Evolutionary conservation across 2,329 filamentous ascomycete genomes (phyloP).

Genomic region (Cordyceps cicadae): DNA sequence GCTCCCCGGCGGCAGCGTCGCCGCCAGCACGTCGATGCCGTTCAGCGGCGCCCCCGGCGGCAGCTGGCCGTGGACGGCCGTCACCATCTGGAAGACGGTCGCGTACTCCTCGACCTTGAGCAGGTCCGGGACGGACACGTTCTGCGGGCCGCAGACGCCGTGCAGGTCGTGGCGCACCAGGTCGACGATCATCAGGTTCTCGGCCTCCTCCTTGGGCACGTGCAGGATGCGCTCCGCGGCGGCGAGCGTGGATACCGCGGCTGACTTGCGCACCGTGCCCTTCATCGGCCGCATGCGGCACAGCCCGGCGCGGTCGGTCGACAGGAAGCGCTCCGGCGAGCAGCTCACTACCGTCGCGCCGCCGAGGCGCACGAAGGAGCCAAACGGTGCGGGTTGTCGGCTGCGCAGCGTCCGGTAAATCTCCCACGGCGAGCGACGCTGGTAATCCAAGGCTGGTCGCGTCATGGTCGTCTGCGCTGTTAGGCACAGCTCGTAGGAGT

Average conservation of each 20-base stretch:
- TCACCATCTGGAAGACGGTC: slow-evolving; percentile 86
- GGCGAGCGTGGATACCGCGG: slow-evolving; percentile 55
- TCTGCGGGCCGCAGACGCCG: slow-evolving; percentile 67
- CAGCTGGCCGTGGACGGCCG: slow-evolving; percentile 67
- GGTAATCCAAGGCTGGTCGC: slow-evolving; percentile 22
- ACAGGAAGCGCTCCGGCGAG: slow-evolving; percentile 84
- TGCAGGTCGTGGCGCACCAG: slow-evolving; percentile 90
- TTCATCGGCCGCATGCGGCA: slow-evolving; percentile 92
- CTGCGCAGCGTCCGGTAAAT: slow-evolving; percentile 63
- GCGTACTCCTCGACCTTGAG: slow-evolving; percentile 87
- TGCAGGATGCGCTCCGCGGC: slow-evolving; percentile 66
- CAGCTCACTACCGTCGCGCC: slow-evolving; percentile 66
- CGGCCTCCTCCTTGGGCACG: slow-evolving; percentile 81
- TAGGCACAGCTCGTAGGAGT: slow-evolving; percentile 80
- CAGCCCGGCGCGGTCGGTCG: slow-evolving; percentile 40
- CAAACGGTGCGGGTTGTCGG: slow-evolving; percentile 75
- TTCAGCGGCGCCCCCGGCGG: slow-evolving; percentile 19
- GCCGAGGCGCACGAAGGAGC: slow-evolving; percentile 68
- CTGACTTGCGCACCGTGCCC: slow-evolving; percentile 79
- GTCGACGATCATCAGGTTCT: slow-evolving; percentile 98
- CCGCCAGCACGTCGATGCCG: slow-evolving; percentile 67
- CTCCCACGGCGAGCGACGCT: slow-evolving; percentile 50
- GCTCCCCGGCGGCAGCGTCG: slow-evolving; percentile 76
- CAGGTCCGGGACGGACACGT: slow-evolving; percentile 66
- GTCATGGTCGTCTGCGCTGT: slow-evolving; percentile 65